Base-by-base conservation (phyloP, 139 green algal genomes). In the Ostreobium quekettii region DNA sequence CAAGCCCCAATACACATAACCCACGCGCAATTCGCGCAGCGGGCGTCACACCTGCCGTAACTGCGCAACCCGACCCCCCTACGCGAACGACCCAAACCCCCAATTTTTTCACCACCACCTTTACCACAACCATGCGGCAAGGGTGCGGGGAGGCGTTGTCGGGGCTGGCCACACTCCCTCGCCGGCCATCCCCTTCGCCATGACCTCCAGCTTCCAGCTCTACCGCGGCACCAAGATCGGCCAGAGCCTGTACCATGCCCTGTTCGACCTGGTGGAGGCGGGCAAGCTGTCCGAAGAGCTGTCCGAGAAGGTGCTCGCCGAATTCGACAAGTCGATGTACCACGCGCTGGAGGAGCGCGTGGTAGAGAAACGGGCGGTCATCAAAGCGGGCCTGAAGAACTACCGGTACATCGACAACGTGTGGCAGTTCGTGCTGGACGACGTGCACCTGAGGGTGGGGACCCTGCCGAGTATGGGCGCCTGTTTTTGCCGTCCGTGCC, bases 371-470 rank as follows among this genome's bases (percentile, higher is more conserved):
- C n/a, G n/a, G n/a, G 59, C 59, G 31, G 24, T 22, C n/a, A 7
- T 66, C 19, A 66, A 19, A 19, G 59, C 31, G 24, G 24, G 24
- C n/a, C 24, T 66, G 24, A 66, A 66, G 47, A 66, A 31, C n/a
- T 66, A 66, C 59, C 28, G 59, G 29, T 66, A 66, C 30, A 24
- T 66, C 24, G 59, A 66, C 59, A 66, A 66, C 32, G 59, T 66
- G 24, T 66, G 59, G 59, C 59, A 66, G 30, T 66, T 66, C 30
- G 29, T 42, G 15, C 29, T 66, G 59, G 59, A 42, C 6, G 30
- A 66, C 7, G 19, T 66, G 59, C 28, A 31, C 8, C 59, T 66
- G 59, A 66, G 31, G 47, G 7, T 66, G 59, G 5, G 24, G 26
- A 11, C 59, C 7, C 31, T 31, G 15, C 7, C 31, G 7, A 24